phyloP scores from a whole-genome alignment of 306 rosid genomes.

The Lotus japonicus region DNA sequence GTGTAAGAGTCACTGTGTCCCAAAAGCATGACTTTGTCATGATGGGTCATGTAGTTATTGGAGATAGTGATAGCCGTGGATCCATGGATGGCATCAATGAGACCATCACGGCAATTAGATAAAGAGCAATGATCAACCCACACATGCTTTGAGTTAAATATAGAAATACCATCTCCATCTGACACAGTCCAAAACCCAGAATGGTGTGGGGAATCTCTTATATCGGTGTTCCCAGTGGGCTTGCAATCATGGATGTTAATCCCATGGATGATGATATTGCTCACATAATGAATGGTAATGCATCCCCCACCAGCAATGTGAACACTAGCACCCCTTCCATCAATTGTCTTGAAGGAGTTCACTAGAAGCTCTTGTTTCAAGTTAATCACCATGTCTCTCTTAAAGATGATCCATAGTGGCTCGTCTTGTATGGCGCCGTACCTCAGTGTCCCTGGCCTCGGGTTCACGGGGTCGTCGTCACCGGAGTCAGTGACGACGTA shows the following conservation, averaged over 20 bases:
- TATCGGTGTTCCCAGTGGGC: conserved; percentile 49
- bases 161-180: conserved; percentile 80
- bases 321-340: conserved; percentile 87
- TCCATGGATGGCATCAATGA: conserved; percentile 85
- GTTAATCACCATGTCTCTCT: conserved; percentile 73
- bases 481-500: conserved; percentile 59
- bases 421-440: conserved; percentile 80
- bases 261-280: conserved; percentile 76
- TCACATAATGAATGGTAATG: conserved; percentile 61
- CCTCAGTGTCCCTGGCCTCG: conserved; percentile 64
- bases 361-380: conserved; percentile 60
- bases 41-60: conserved; percentile 84
- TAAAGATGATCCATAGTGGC: conserved; percentile 78
- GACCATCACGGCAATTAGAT: conserved; percentile 74
- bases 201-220: conserved; percentile 68
- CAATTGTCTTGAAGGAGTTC: conserved; percentile 87
- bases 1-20: conserved; percentile 79
- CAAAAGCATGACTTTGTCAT: conserved; percentile 88
- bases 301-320: conserved; percentile 79
- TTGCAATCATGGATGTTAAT: conserved; percentile 76
- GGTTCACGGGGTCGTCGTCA: conserved; percentile 63
- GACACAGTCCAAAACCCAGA: conserved; percentile 67
- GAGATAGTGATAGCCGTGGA: conserved; percentile 80
- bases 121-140: conserved; percentile 88
- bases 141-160: conserved; percentile 43